Base-by-base conservation (phyloP, 352 stramenopile species). In the Phytopythium sindhum region DNA sequence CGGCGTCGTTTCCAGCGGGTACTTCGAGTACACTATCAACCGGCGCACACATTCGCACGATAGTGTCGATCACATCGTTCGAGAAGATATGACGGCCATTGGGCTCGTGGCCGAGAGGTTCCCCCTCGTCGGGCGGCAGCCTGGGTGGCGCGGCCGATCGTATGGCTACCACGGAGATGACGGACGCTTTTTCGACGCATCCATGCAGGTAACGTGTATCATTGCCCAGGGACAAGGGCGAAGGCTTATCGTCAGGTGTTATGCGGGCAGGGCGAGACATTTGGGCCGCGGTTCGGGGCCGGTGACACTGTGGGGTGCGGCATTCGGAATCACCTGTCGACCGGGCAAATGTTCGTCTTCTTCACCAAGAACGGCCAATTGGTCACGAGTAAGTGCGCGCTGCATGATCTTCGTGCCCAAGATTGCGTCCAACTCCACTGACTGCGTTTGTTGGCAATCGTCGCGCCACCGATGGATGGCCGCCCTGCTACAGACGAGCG, bases 161-260 rank as follows among this genome's bases (percentile, higher is more conserved):
- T 80, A 84, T 57, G 86, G 86, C 12, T 95, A 93, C 56, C 86
- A 95, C 35, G 83, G 86, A 17, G 86, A 95, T 50, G 84, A 95
- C 50, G 86, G 86, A 2, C 64, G 77, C 54, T 84, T 80, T n/a
- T 95, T 90, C 57, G 65, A 84, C 45, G 64, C 74, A 52, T 74
- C 70, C 19, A 72, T 73, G 44, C 70, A 74, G 54, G 86, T 91
- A 61, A 31, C 17, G 62, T 28, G 8, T 8, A 60, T 21, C 24
- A 28, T 60, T 24, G 21, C 11, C 33, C 23, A 29, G 31, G 29
- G 26, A 51, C 15, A 31, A 41, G 14, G 23, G 8, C 69, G 10
- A 37, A 45, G n/a, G 42, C 42, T 15, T 48, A 48, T 0, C 9
- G 21, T 48, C 14, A 21, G 21, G 5, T 14, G 11, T n/a, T 26